Base-by-base conservation (phyloP, 2,329 filamentous ascomycete species). In the Pestalotiopsis sp. region DNA sequence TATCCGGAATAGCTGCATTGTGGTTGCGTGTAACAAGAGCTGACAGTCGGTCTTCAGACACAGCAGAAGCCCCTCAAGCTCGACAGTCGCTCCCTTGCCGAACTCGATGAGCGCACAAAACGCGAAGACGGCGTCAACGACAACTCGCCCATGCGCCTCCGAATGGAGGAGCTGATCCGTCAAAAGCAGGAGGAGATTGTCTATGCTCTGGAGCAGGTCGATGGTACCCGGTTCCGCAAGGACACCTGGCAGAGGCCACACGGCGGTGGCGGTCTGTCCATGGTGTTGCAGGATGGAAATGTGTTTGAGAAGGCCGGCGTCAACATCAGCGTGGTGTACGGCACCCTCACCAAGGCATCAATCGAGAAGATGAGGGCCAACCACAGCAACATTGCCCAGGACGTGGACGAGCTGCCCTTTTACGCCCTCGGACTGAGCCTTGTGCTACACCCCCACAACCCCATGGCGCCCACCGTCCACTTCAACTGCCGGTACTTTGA, bases 401-500 rank as follows among this genome's bases (percentile, higher is more conserved):
- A 91, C 17, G 78, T 74, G 39, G 88, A 90, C 72, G 90, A 97
- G 64, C 85, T 99, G 70, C 93, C 95, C 76, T 99, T 98, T 87
- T 99, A 98, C 80, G 96, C 95, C 23, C 93, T 95, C 1, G 96
- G 96, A 4, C 85, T 99, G 66, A 97, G 94, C 77, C 87, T 99
- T 80, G 95, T 99, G 31, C 85, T 98, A 66, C 96, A 99, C 80
- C 96, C 96, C 2, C 87, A 90, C 75, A 99, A 99, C 82, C 96
- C 96, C 62, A 97, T 97, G 92, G 95, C 95, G 7, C 96, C 96
- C 0, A 99, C 96, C 0, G 96, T 99, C 20, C 96, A 99, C 81
- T 87, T 99, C 74, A 99, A 99, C 85, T 98, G 98, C 85, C 91
- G 96, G 68, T 99, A 99, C 83, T 99, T 99, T 78, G 96, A 99